Base-by-base conservation (phyloP, 495 filamentous ascomycete genomes). In the Parachaetomium inaequale region DNA sequence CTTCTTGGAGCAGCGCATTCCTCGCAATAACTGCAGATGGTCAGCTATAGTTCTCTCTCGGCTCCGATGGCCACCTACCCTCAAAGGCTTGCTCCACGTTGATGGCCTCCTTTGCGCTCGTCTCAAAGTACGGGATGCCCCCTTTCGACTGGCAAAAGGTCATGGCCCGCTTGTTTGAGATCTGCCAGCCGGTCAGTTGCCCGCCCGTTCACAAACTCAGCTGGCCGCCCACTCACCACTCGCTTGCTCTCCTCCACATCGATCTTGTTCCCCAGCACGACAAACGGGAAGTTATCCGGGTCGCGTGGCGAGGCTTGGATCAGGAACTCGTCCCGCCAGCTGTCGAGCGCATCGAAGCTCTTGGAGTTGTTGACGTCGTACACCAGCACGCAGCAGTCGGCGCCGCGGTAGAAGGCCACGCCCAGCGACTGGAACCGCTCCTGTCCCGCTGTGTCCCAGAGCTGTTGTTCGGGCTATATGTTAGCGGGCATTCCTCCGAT, bases 341-440 rank as follows among this genome's bases (percentile, higher is more conserved):
- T 95, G 71, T 99, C 95, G 36, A 99, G 84, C 12, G 93, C 93
- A 75, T 99, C 94, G 74, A 99, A 99, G 74, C 91, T 96, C 84
- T 98, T 98, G 43, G 92, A 89, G 75, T 97, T 98, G 78, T 98
- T 99, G 71, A 99, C 94, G 72, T 99, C 94, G 77, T 93, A 99
- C 28, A 98, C 94, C 31, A 99, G 79, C 38, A 99, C 94, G 75
- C 94, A 99, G 84, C 94, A 99, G 79, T 99, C 94, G 62, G 94
- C 94, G 63, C 94, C 94, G 62, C 94, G 85, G 77, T 99, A 99
- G 80, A 99, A 99, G 32, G 94, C 94, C 26, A 99, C 94, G 62
- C 95, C 94, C 61, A 99, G 79, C 32, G 93, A 97, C 75, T 99
- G 94, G 71, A 99, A 99, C 55, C 94, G 86, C 75, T 99, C 94